Conservation (phyloP, 306 rosid genomes). For the Vachellia pachyceras region DNA sequence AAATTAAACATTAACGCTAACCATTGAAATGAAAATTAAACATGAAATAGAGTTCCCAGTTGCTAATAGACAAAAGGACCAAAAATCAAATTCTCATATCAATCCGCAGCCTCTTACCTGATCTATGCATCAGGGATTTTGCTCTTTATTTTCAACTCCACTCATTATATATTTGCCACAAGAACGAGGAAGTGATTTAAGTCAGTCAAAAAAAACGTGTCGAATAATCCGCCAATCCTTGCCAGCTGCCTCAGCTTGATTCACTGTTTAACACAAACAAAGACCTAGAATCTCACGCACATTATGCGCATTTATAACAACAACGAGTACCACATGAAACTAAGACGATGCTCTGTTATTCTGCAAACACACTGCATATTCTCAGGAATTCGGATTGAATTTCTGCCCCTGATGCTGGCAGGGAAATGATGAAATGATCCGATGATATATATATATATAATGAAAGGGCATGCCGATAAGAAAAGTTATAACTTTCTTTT, state of each 20-base stretch:
- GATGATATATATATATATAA: too few relatives aligned
- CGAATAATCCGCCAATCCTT: not conserved
- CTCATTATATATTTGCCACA: not conserved
- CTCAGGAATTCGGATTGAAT: too few relatives aligned
- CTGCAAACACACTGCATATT: too few relatives aligned
- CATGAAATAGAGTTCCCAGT: not conserved
- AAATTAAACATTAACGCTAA: constrained; percentile 15
- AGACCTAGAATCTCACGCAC: too few relatives aligned
- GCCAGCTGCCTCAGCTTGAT: not conserved
- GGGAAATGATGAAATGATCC: too few relatives aligned
- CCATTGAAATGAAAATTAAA: not conserved
- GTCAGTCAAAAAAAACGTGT: constrained; percentile 10
- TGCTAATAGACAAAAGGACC: not conserved
- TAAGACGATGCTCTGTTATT: too few relatives aligned
- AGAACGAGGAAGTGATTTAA: not conserved
- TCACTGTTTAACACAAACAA: too few relatives aligned
- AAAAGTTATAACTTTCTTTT: not conserved
- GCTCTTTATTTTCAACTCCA: not conserved
- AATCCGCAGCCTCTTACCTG: not conserved
- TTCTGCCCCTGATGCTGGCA: too few relatives aligned
- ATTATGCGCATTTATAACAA: too few relatives aligned
- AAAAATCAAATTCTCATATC: not conserved
- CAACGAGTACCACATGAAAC: too few relatives aligned
- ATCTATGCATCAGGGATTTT: not conserved
- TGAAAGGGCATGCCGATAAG: too few relatives aligned